These are phyloP conservation scores for Thelonectria discophora DNA, from an alignment of 2,329 filamentous ascomycete species.

Conservation along the genomic window DNA sequence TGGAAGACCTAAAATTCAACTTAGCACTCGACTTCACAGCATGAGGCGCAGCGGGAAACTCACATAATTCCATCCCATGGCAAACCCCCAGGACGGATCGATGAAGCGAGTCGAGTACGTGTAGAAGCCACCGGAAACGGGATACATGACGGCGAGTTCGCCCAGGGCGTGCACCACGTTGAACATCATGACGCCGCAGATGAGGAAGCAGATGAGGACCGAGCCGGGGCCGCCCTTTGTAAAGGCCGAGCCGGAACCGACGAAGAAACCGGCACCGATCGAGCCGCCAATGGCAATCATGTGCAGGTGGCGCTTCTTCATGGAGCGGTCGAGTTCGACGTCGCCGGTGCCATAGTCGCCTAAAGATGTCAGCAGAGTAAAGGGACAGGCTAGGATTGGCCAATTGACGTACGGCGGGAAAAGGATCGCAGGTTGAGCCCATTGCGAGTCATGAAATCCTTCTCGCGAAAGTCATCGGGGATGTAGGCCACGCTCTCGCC, in stretches of 20 bases:
- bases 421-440: constrained; percentile 41
- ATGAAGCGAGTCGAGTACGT: constrained; percentile 69
- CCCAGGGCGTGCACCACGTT: constrained; percentile 69
- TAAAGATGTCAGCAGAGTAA: too few species aligned
- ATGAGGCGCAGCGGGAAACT: not conserved
- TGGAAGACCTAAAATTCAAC: constrained; percentile 51
- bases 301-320: constrained; percentile 67
- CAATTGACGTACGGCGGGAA: constrained; percentile 31
- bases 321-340: constrained; percentile 54
- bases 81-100: constrained; percentile 67
- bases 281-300: too few species aligned
- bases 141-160: constrained; percentile 69
- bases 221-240: constrained; percentile 58
- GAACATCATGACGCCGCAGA: constrained; percentile 69
- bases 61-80: constrained; percentile 56
- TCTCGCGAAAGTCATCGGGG: constrained; percentile 36
- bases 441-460: constrained; percentile 42
- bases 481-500: constrained; percentile 15
- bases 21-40: not conserved
- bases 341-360: constrained; percentile 40
- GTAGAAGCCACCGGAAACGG: constrained; percentile 70
- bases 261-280: constrained; percentile 71
- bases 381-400: not conserved
- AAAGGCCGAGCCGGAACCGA: constrained; percentile 66
- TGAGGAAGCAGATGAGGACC: constrained; percentile 60